Base-by-base conservation (phyloP, 73 alveolate genomes). In the Paramecium tetraurelia region DNA sequence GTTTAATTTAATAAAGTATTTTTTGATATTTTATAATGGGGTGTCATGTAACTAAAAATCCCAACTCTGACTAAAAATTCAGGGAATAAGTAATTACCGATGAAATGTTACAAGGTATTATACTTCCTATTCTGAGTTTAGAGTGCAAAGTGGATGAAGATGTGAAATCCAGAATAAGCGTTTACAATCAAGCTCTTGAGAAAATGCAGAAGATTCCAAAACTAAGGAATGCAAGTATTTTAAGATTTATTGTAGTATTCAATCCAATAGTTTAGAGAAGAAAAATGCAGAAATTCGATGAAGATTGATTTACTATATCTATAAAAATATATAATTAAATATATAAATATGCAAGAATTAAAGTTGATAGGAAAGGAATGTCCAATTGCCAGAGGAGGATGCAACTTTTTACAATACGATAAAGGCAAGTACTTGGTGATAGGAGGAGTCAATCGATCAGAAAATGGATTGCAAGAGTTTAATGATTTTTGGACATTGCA, bases 311-410 rank as follows among this genome's bases (percentile, higher is more conserved):
- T 68, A 68, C 48, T 68, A 38, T 75, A 38, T 75, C 38, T 75
- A 63, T 38, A 41, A 18, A 38, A 38, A 14, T 71, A 75, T 41
- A 38, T 41, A 29, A 75, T 38, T 35, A 75, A 38, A 35, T 75
- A 29, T 14, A 75, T 36, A 41, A 12, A 63, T 12, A 72, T 72
- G 86, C 59, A 72, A 72, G 70, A 80, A 80, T 80, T 80, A 21
- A 80, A 44, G 46, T 31, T 80, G 33, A 80, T 80, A 10, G 90
- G 90, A 20, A 44, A 80, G 21, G 59, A 72, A 36, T 33, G 59
- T 44, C 90, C 90, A n/a, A 31, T 40, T 12, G 35, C 90, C 20
- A 80, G 90, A 46, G 90, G 76, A 44, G 90, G 90, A 22, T 43
- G 76, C 75, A 80, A 80, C 18, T 80, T 80, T 44, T 20, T 80